Base-by-base conservation (phyloP, 2,329 filamentous ascomycete genomes). In the Phialocephala sp. region DNA sequence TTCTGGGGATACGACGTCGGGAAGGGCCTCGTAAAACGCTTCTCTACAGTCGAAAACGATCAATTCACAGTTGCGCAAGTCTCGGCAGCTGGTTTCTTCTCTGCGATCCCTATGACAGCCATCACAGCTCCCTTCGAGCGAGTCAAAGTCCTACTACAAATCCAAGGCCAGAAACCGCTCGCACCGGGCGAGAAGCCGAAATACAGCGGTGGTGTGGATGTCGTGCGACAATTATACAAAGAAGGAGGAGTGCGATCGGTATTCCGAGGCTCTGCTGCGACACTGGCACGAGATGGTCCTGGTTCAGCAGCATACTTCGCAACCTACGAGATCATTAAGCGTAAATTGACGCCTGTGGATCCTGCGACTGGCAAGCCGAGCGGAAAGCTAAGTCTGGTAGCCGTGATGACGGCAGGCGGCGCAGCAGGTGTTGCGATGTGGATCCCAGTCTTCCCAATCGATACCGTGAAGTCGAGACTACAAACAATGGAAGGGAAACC, bases 121-220 rank as follows among this genome's bases (percentile, higher is more conserved):
- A 97, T 99, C 82, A 98, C 95, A n/a, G 95, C 95, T 4, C 95
- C 95, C 67, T 98, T 99, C 78, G 95, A 99, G 85, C 94, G 95
- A 76, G 93, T 99, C 73, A 99, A 99, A 82, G 94, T 99, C 63
- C 93, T 99, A 69, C 89, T 99, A 1, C 95, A 99, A 80, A 96
- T 98, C 72, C 95, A 98, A 81, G 94, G 93, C 75, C 93, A 97
- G 80, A 93, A 94, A 80, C 82, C 85, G 61, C 89, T 95, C 47
- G 88, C 89, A 0, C 92, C 94, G 0, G 94, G 94, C 75, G 91
- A 97, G 82, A 96, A 97, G 80, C 94, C 93, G 18, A 93, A 92
- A 76, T 98, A 98, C 84, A 86, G 84, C 54, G 94, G 94, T 76
- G 93, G 91, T 66, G 69, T 91, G 60, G 95, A 98, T 80, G 95